Base-by-base conservation (phyloP, 176 grass and related monocot species). In the Neostapfia colusana region DNA sequence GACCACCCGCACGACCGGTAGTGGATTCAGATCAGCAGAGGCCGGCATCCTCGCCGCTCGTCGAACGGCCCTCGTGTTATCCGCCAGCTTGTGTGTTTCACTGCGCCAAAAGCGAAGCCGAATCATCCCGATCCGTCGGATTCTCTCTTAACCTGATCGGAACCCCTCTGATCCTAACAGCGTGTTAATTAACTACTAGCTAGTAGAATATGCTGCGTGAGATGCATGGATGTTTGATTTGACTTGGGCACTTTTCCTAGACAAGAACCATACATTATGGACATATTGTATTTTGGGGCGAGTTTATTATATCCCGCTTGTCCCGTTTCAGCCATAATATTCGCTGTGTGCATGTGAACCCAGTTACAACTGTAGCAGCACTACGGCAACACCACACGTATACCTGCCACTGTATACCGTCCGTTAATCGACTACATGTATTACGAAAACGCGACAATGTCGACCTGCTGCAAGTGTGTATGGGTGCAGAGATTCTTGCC, bases 171-270 rank as follows among this genome's bases (percentile, higher is more conserved):
- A 36, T 16, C 10, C 40, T 43, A 63, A 54, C 42, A 77, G 7
- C 8, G 43, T 8, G 35, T 50, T 59, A 49, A 54, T 21, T 21
- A 54, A 54, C 16, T 6, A 51, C 15, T 7, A 18, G n/a, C 12
- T 45, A 16, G 43, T 45, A 45, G 76, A 17, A 80, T 85, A 85
- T 61, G 13, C 69, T 74, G 38, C 31, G 51, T 21, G 51, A 54
- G 51, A n/a, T 34, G 7, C 11, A 40, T 16, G 53, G n/a, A 49
- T 20, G 49, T 13, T 42, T 48, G 31, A 49, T 67, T 82, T 74
- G 36, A 65, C 70, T 53, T 23, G 7, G 16, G n/a, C 7, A 20
- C 13, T 46, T 46, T 18, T 42, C 55, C 0, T 79, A 21, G 45
- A 54, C 24, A 21, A 8, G 35, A 43, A 73, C 10, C 67, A 41